Evolutionary conservation across 495 filamentous ascomycete species (phyloP), one percentile per base, ranked within the genome.

Genomic region (Neurospora africana): DNA sequence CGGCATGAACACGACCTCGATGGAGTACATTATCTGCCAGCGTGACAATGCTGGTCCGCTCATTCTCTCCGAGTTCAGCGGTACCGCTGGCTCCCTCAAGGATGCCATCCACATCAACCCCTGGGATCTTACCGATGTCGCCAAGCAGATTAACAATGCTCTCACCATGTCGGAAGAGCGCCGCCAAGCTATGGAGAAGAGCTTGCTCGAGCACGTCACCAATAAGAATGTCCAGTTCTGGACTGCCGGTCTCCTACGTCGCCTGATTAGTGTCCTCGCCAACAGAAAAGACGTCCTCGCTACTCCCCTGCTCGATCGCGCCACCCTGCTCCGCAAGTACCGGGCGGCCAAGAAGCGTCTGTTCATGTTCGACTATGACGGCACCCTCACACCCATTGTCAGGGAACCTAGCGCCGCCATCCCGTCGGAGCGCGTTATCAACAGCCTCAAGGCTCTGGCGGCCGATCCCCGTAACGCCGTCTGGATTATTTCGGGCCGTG

Each of bases 281-380:
- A 91, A 89, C 30, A 90, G 89, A 75, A 90, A 91, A 74, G 89
- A 90, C 72, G 87, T 87, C n/a, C 86, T 89, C 68, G 87, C 90
- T 19, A 98, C 93, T 5, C 94, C 94, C 0, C 85, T 90, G 1
- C 87, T 98, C 21, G 93, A 98, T 80, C 87, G 88, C 27, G 83
- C 88, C 19, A 83, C 87, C 75, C 79, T 97, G 70, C 80, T 95
- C 47, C 85, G 83, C 69, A 89, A 89, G 73, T 97, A 96, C 78
- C 87, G 88, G 73, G 83, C 87, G 65, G 87, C 92, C 21, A 81
- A 81, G 53, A 90, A 89, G 81, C 89, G 95, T 38, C 83, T 99
- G 3, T 96, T 98, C 81, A 93, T 99, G 91, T 97, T 98, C 76
- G 95, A 99, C 83, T 99, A 98, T 77, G 95, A 99, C 80, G 95